Evolutionary conservation across 306 rosid species (phyloP).

Genomic region (Castanea sativa): DNA sequence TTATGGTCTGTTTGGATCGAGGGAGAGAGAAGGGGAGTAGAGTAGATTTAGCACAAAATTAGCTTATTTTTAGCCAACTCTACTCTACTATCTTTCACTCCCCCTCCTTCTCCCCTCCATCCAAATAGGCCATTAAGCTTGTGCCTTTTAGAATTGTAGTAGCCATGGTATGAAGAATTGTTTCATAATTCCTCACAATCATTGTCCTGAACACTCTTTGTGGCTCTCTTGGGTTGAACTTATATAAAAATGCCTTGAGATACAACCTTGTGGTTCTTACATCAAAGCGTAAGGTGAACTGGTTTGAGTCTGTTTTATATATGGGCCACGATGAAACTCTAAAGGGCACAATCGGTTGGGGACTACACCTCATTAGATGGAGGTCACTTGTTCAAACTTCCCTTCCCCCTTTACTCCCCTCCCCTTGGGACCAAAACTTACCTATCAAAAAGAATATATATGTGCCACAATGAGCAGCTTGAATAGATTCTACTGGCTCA

Average conservation of each 20-base stretch:
- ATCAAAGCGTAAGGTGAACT: neutral
- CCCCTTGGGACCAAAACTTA: too few species aligned
- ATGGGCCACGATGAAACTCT: neutral
- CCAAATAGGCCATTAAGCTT: neutral
- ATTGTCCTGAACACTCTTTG: neutral
- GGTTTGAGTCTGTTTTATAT: neutral
- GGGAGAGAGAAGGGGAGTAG: too few species aligned
- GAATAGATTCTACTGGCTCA: neutral
- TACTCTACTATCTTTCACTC: too few species aligned
- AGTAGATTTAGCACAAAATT: too few species aligned
- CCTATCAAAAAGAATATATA: too few species aligned
- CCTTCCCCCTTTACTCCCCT: too few species aligned
- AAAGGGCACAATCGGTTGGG: too few species aligned
- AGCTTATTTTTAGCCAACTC: too few species aligned
- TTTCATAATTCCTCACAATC: neutral
- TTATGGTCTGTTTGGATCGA: too few species aligned
- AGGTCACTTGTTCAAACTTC: too few species aligned
- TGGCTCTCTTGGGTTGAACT: neutral
- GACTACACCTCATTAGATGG: too few species aligned
- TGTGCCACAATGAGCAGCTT: neutral
- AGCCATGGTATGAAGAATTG: neutral
- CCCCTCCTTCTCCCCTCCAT: too few species aligned
- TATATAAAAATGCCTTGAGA: neutral
- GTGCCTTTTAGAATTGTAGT: neutral
- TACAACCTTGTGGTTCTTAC: neutral